Percentiles rank a stretch among this genome's conserved stretches.
phyloP scores from a whole-genome alignment of 2,329 filamentous ascomycete species.

The Myotisia sp. region DNA sequence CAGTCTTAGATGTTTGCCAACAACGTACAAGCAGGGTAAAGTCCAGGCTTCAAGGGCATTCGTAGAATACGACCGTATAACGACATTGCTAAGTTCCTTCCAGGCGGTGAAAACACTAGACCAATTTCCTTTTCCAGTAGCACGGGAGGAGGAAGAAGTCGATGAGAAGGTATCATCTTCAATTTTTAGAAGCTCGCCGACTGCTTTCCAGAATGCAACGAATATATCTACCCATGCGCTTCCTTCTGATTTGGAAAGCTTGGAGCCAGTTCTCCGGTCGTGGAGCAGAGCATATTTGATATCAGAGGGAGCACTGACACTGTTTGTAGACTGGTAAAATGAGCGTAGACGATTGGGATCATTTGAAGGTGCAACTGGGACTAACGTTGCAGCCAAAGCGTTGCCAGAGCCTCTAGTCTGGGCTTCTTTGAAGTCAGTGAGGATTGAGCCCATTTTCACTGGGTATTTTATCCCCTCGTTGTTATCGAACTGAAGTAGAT shows the following conservation, averaged over 20 bases:
- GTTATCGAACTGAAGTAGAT: too few species aligned
- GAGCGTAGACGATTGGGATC: conserved; percentile 52
- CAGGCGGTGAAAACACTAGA: conserved; percentile 73
- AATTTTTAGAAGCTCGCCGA: conserved; percentile 55
- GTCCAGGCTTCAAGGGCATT: conserved; percentile 76
- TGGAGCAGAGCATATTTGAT: conserved; percentile 58
- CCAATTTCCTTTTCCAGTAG: conserved; percentile 40
- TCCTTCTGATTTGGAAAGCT: conserved; percentile 51
- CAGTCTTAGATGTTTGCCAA: conserved; percentile 69
- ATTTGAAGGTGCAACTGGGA: conserved; percentile 49
- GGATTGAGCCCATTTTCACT: conserved; percentile 53
- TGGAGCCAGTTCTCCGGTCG: conserved; percentile 39
- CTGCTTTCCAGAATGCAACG: conserved; percentile 66
- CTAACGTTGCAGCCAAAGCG: conserved; percentile 58
- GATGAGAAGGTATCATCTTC: conserved; percentile 36
- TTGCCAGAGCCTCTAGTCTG: conserved; percentile 54
- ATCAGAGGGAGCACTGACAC: conserved; percentile 50
- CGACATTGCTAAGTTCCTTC: conserved; percentile 64
- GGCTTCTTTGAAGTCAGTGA: conserved; percentile 58
- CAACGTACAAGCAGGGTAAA: conserved; percentile 74
- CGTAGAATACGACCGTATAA: conserved; percentile 70
- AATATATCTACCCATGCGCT: conserved; percentile 82
- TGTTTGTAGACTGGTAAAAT: conserved; percentile 58
- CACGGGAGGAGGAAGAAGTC: too few species aligned
- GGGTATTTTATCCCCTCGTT: neutral